Conservation (phyloP, 371 early-diverging fungal genomes). For the Mucor sp. region DNA sequence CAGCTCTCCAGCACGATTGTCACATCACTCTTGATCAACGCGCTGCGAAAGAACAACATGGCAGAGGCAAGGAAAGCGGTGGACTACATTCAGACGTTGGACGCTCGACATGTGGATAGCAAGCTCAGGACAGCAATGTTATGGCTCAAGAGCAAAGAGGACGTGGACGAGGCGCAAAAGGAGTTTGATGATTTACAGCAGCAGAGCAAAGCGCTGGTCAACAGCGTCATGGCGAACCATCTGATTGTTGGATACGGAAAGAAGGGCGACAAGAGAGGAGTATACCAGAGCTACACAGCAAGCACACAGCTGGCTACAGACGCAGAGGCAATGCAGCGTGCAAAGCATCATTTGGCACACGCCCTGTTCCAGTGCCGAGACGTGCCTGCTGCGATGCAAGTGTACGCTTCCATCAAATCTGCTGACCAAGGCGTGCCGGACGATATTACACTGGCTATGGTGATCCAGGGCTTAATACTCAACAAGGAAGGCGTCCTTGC, state of each 20-base stretch:
- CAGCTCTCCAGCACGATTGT: conserved; percentile 17
- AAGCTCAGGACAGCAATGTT: conserved; percentile 32
- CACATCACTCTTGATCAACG: conserved; percentile 38
- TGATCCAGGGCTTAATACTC: conserved; percentile 41
- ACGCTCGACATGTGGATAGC: conserved; percentile 21
- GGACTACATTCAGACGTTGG: conserved; percentile 11
- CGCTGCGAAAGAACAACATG: conserved; percentile 31
- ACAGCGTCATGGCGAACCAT: conserved; percentile 47
- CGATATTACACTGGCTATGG: conserved; percentile 44
- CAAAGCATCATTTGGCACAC: conserved; percentile 33
- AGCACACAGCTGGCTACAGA: not conserved
- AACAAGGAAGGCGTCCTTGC: conserved; percentile 41
- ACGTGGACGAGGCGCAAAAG: conserved; percentile 25
- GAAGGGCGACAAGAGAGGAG: conserved; percentile 7
- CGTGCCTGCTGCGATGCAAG: conserved; percentile 38
- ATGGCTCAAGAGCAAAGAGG: conserved; percentile 34
- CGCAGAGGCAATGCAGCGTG: conserved; percentile 3
- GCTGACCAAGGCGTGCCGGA: conserved; percentile 33
- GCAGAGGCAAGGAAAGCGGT: conserved; percentile 18
- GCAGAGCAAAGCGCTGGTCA: conserved; percentile 17
- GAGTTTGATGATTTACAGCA: conserved; percentile 29
- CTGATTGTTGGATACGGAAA: conserved; percentile 35
- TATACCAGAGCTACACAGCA: not conserved
- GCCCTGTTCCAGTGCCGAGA: conserved; percentile 50
- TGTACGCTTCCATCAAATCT: conserved; percentile 36